Conservation (phyloP, 2,329 filamentous ascomycete genomes). For the Aspergillus latus region DNA sequence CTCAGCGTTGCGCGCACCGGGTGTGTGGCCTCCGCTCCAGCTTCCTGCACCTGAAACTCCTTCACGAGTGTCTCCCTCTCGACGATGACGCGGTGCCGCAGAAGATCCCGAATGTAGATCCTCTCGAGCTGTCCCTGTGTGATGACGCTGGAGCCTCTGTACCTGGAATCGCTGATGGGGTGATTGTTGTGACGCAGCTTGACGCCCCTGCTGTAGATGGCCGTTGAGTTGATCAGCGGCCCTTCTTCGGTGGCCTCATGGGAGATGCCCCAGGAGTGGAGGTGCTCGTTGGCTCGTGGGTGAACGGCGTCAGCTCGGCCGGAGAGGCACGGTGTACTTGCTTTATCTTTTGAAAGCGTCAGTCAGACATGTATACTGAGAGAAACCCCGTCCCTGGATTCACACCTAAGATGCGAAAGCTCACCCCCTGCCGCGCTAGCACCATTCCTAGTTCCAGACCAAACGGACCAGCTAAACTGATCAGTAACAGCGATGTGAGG, state of each 20-base stretch:
- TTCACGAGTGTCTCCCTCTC: not conserved
- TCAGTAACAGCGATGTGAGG: not conserved
- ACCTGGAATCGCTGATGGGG: not conserved
- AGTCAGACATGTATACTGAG: not conserved
- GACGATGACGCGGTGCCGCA: slow-evolving; percentile 33
- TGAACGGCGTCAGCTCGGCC: slow-evolving; percentile 3
- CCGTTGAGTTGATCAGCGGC: slow-evolving; percentile 4
- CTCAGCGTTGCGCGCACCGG: not conserved
- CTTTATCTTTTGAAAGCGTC: not conserved
- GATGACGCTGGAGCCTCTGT: slow-evolving; percentile 34
- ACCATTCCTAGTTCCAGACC: slow-evolving; percentile 2
- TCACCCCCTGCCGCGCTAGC: slow-evolving; percentile 1
- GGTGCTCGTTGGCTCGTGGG: not conserved
- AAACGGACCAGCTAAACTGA: slow-evolving; percentile 1
- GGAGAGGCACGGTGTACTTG: not conserved
- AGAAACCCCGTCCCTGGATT: not conserved
- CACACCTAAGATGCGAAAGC: slow-evolving; percentile 4
- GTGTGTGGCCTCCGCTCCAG: not conserved
- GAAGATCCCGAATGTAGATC: slow-evolving; percentile 39
- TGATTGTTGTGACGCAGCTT: slow-evolving; percentile 1
- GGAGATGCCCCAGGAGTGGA: slow-evolving; percentile 5
- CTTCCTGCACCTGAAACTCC: not conserved
- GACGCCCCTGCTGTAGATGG: not conserved
- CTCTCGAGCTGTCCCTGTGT: slow-evolving; percentile 40
- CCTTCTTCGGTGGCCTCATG: slow-evolving; percentile 8